These are phyloP conservation scores for Verticillium longisporum DNA, from an alignment of 2,329 filamentous ascomycete species.

Conservation along the genomic window DNA sequence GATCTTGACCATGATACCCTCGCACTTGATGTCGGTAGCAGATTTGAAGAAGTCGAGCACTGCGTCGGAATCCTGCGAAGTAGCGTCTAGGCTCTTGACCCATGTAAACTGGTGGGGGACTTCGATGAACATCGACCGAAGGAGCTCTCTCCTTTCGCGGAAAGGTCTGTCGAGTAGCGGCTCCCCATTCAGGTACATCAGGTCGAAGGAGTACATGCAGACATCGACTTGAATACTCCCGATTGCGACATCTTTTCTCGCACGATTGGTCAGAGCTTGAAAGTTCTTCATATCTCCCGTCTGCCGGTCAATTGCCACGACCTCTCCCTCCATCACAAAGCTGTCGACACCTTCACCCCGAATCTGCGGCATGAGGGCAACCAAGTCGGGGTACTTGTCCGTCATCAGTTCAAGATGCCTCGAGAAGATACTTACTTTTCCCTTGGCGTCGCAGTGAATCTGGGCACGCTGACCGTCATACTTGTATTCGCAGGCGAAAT, in stretches of 20 bases:
- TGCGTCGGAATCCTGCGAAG: constrained; percentile 74
- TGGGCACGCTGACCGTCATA: constrained; percentile 96
- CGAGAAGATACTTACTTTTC: constrained; percentile 90
- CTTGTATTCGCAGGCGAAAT: constrained; percentile 93
- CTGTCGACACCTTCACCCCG: constrained; percentile 77
- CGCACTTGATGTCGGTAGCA: constrained; percentile 80
- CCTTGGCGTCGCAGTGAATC: constrained; percentile 79
- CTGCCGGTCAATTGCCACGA: constrained; percentile 79
- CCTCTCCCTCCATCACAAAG: constrained; percentile 95
- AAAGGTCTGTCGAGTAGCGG: constrained; percentile 76
- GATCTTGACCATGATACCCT: constrained; percentile 98
- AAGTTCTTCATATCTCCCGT: constrained; percentile 83
- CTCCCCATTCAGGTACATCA: constrained; percentile 94
- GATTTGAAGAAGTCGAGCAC: constrained; percentile 88
- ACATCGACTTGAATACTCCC: constrained; percentile 81
- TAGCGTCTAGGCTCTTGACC: constrained; percentile 83
- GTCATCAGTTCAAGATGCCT: constrained; percentile 95
- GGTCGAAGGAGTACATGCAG: constrained; percentile 89
- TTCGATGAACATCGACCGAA: constrained; percentile 79
- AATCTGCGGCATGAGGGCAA: constrained; percentile 79
- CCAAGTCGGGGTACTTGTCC: constrained; percentile 93
- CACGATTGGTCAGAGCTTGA: constrained; percentile 82
- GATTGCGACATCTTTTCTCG: constrained; percentile 85
- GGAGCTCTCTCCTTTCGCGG: constrained; percentile 71
- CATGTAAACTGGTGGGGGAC: constrained; percentile 83